Evolutionary conservation across 805 yeast genomes (phyloP).

Genomic region (Schwanniomyces vanrijiae): DNA sequence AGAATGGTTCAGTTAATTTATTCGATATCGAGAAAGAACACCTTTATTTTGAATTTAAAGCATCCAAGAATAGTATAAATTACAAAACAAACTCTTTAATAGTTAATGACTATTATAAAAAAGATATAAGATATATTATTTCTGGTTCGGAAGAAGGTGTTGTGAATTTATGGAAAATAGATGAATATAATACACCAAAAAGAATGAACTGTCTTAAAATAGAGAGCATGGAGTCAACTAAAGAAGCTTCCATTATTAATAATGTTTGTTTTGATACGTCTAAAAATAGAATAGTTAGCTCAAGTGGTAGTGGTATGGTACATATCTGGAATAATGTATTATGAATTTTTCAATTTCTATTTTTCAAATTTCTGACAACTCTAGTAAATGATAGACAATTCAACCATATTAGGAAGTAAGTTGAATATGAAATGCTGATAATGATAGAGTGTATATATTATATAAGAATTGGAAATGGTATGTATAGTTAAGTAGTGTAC

Average conservation of each 20-base stretch:
- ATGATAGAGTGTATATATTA: too few relatives aligned
- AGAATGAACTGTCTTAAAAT: not conserved
- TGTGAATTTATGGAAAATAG: conserved; percentile 14
- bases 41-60: not conserved
- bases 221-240: not conserved
- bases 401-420: too few relatives aligned
- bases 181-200: not conserved
- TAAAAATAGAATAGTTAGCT: conserved; percentile 14
- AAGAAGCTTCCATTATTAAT: conserved; percentile 4
- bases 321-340: conserved; percentile 24
- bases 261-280: conserved; percentile 6
- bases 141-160: conserved; percentile 19
- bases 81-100: conserved; percentile 10
- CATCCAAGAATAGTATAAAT: not conserved
- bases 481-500: not conserved
- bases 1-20: conserved; percentile 9
- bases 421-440: too few relatives aligned
- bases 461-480: too few relatives aligned
- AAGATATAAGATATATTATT: conserved; percentile 15
- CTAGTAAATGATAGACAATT: too few relatives aligned
- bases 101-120: conserved; percentile 10
- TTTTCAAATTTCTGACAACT: not conserved
- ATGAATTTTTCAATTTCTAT: conserved; percentile 1
- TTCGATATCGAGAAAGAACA: conserved; percentile 1
- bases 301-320: conserved; percentile 19